Base-by-base conservation (phyloP, 2,329 filamentous ascomycete genomes). In the Claviceps paspali region DNA sequence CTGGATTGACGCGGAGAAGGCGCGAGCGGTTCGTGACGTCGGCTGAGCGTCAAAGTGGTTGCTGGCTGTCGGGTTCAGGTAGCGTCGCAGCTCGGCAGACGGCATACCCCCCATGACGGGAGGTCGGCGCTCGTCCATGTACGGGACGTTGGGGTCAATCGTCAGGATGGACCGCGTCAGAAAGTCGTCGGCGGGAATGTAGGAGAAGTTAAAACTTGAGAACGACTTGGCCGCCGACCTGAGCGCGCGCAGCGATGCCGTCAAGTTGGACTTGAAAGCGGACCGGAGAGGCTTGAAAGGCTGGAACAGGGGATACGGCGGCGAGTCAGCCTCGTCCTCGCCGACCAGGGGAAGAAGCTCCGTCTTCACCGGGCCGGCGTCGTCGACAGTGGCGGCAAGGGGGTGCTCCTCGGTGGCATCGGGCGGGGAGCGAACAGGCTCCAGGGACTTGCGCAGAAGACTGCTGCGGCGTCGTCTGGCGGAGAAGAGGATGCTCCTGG, bases 211-310 rank as follows among this genome's bases (percentile, higher is more conserved):
- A 44, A 80, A 66, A 44, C 54, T 64, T 3, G 75, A 79, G 39
- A 81, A 67, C 6, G 75, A 75, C 41, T 67, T 70, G 35, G 76
- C 76, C 2, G 76, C 76, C 26, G 71, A 76, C 41, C 72, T 69
- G 40, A 81, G 53, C 24, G 76, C 76, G 15, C 73, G 68, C 33
- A 81, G 59, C 8, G 76, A 81, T 6, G 76, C 76, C 5, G 76
- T 80, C 27, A 81, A 52, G 48, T 81, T 81, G 3, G 76, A 80
- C 52, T 79, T 79, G 60, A 81, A 80, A 6, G 68, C 75, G 26
- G 66, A 66, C 40, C 63, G 62, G 26, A 75, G 57, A 2, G 70
- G 70, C 35, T 59, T 64, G 41, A 69, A 58, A n/a, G 57, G 56
- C 30, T 58, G 48, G 2, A 53, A 46, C 21, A 57, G 51, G 18